phyloP scores from a whole-genome alignment of 1,284 basidiomycete genomes.

The Ganoderma meredithae region DNA sequence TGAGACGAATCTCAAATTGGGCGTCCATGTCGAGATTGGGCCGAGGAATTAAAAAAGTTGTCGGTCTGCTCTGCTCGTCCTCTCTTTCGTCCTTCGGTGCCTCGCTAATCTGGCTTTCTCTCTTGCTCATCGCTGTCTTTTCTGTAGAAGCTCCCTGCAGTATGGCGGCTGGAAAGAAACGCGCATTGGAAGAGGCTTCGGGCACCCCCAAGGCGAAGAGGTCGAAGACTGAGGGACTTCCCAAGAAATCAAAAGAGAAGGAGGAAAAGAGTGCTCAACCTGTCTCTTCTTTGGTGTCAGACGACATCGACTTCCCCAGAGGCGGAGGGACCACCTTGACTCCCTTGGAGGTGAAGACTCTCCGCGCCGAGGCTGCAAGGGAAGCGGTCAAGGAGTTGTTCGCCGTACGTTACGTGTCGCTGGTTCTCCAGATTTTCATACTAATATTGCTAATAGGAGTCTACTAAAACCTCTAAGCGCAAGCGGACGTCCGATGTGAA shows the following conservation, averaged over 20 bases:
- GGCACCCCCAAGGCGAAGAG: slow-evolving; percentile 63
- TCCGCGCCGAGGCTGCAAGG: slow-evolving; percentile 83
- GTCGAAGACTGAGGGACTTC: slow-evolving; percentile 46
- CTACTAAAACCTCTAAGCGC: slow-evolving; percentile 49
- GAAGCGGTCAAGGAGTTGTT: slow-evolving; percentile 88
- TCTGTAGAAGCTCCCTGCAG: neutral
- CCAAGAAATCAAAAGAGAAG: slow-evolving; percentile 39
- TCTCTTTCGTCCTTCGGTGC: neutral
- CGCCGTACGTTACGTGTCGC: slow-evolving; percentile 49
- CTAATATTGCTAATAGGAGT: slow-evolving; percentile 41
- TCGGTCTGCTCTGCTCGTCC: neutral
- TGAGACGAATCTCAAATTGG: slow-evolving; percentile 28
- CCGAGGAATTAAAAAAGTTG: slow-evolving; percentile 5
- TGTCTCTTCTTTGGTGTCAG: slow-evolving; percentile 55
- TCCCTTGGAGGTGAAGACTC: slow-evolving; percentile 89
- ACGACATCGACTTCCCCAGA: slow-evolving; percentile 95
- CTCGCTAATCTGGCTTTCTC: neutral
- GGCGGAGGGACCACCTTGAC: slow-evolving; percentile 88
- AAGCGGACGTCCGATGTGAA: slow-evolving; percentile 60
- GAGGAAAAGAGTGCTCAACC: slow-evolving; percentile 36
- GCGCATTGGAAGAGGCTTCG: slow-evolving; percentile 60
- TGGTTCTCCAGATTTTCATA: neutral
- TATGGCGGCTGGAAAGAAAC: slow-evolving; percentile 55
- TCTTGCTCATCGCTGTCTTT: neutral
- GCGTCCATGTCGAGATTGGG: slow-evolving; percentile 37